These are phyloP conservation scores for Elasticomyces elasticus DNA, from an alignment of 495 filamentous ascomycete species.

Conservation along the genomic window DNA sequence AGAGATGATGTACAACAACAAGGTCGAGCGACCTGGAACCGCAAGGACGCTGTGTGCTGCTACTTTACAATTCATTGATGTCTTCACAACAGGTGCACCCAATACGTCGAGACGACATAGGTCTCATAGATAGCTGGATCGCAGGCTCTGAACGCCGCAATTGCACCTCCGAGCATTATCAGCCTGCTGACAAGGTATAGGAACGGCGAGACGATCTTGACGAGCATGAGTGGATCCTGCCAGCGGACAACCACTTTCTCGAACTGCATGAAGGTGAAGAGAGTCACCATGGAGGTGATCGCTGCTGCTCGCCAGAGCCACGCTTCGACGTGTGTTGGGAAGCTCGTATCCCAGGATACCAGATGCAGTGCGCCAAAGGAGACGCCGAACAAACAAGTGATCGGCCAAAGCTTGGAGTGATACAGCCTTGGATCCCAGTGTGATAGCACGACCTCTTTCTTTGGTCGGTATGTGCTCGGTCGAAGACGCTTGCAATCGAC, in stretches of 20 bases:
- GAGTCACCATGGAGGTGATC: slow-evolving; percentile 19
- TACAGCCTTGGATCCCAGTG: slow-evolving; percentile 24
- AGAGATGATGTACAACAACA: too few relatives aligned
- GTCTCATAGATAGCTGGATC: neutral
- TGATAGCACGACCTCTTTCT: slow-evolving; percentile 20
- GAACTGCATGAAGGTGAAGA: slow-evolving; percentile 33
- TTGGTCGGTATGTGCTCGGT: neutral
- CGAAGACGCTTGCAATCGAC: neutral
- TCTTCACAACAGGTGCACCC: slow-evolving; percentile 1
- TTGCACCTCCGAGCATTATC: neutral
- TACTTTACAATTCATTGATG: too few relatives aligned
- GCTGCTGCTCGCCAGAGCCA: slow-evolving; percentile 32
- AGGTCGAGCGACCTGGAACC: too few relatives aligned
- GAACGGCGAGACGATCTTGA: slow-evolving; percentile 26
- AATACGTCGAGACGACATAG: neutral
- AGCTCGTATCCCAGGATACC: slow-evolving; percentile 25
- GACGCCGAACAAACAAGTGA: slow-evolving; percentile 24
- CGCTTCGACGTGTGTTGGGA: slow-evolving; percentile 20
- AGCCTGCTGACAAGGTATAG: neutral
- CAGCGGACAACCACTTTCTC: slow-evolving; percentile 30
- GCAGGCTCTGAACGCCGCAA: neutral
- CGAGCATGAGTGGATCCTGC: slow-evolving; percentile 27
- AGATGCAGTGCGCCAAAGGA: slow-evolving; percentile 29
- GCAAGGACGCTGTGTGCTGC: too few relatives aligned
- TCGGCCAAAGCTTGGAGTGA: slow-evolving; percentile 26